Evolutionary conservation across 2,329 filamentous ascomycete genomes (phyloP).

Genomic region (Calonectria multiphialidica): DNA sequence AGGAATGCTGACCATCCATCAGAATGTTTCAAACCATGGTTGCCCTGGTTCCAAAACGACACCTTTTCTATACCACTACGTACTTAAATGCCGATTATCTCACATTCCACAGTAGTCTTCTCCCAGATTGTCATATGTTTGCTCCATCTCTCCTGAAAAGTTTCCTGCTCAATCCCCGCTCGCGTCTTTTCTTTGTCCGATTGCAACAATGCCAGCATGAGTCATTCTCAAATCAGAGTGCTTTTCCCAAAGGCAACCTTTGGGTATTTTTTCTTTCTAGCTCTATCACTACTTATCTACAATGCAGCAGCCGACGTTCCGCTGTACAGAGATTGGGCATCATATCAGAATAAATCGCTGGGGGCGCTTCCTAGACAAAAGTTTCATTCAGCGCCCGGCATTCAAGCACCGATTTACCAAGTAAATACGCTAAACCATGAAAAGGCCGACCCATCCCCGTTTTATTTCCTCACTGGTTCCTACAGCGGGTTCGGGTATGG

Average conservation of each 20-base stretch:
- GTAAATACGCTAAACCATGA: neutral
- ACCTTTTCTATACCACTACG: neutral
- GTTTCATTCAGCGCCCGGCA: neutral
- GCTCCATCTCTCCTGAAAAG: neutral
- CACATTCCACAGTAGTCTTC: neutral
- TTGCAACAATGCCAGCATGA: neutral
- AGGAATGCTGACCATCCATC: neutral
- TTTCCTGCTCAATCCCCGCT: neutral
- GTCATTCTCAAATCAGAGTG: neutral
- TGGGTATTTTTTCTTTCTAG: neutral
- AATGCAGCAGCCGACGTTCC: neutral
- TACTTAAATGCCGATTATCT: neutral
- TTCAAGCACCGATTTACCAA: neutral
- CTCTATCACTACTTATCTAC: neutral
- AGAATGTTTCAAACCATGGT: neutral
- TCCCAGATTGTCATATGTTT: neutral
- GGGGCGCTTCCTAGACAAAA: neutral
- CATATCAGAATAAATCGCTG: neutral
- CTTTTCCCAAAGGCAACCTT: neutral
- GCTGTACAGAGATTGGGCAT: neutral
- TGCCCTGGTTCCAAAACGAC: neutral
- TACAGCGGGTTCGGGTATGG: neutral
- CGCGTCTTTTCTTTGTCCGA: neutral
- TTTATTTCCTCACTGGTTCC: neutral
- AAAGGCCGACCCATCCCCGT: neutral